These are phyloP conservation scores for Spathaspora arborariae DNA, from an alignment of 805 yeast species.

Conservation along the genomic window DNA sequence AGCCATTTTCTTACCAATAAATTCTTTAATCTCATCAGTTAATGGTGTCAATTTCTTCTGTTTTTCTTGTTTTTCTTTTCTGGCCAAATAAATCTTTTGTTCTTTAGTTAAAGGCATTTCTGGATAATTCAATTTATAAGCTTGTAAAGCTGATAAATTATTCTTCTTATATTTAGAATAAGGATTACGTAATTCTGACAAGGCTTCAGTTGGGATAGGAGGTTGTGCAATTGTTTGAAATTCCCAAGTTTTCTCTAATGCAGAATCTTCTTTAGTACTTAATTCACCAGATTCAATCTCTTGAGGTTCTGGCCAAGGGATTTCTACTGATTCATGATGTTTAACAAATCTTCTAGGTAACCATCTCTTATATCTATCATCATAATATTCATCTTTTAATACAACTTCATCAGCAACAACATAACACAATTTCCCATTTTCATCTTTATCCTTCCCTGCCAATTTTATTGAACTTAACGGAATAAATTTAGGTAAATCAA, in stretches of 20 bases:
- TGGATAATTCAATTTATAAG: conserved; percentile 62
- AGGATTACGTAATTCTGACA: conserved; percentile 72
- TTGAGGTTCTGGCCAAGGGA: conserved; percentile 86
- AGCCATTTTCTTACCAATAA: conserved; percentile 48
- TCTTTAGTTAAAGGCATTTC: conserved; percentile 69
- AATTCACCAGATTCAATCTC: conserved; percentile 53
- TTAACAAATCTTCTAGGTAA: conserved; percentile 76
- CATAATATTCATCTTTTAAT: conserved; percentile 68
- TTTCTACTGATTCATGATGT: conserved; percentile 61
- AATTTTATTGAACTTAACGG: conserved; percentile 61
- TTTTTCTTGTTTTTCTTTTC: conserved; percentile 39
- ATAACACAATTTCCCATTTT: conserved; percentile 57
- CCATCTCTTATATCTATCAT: conserved; percentile 65
- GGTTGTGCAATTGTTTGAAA: conserved; percentile 62
- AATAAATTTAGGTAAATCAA: conserved; percentile 64
- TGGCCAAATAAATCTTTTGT: conserved; percentile 59
- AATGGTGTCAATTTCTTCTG: conserved; percentile 26
- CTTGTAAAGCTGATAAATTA: conserved; percentile 54
- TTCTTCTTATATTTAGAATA: conserved; percentile 61
- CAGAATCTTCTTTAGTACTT: conserved; percentile 54
- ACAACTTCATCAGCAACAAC: conserved; percentile 77
- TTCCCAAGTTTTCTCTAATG: conserved; percentile 70
- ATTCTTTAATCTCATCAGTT: conserved; percentile 52
- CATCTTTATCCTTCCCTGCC: conserved; percentile 73
- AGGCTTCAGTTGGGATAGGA: conserved; percentile 67